These are phyloP conservation scores for Haplographium delicatum DNA, from an alignment of 495 filamentous ascomycete genomes.

Conservation along the genomic window DNA sequence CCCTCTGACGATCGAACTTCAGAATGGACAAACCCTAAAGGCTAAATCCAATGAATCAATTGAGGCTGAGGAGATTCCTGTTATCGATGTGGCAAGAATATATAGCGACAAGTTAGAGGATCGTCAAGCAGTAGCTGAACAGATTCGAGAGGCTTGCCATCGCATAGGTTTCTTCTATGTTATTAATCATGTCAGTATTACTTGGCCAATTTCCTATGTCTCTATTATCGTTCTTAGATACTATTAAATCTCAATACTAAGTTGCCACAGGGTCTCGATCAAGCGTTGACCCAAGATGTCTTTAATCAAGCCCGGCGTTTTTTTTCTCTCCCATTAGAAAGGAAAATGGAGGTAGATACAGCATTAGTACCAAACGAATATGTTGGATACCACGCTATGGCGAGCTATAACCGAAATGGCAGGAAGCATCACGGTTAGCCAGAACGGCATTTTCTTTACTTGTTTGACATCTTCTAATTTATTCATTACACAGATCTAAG, in stretches of 20 bases:
- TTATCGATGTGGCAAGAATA: conserved; percentile 34
- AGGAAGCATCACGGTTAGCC: conserved; percentile 29
- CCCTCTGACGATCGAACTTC: neutral
- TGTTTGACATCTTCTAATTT: conserved; percentile 26
- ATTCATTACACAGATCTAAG: conserved; percentile 26
- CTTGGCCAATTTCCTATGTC: conserved; percentile 33
- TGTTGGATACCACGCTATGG: conserved; percentile 24
- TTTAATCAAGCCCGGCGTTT: conserved; percentile 34
- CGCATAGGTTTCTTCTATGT: conserved; percentile 48
- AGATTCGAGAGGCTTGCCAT: conserved; percentile 37
- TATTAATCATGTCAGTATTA: conserved; percentile 19
- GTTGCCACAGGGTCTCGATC: neutral
- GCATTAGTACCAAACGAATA: conserved; percentile 31
- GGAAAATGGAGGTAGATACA: conserved; percentile 36
- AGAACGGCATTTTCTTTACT: too few relatives aligned
- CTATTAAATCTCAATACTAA: too few relatives aligned
- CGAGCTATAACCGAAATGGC: conserved; percentile 33
- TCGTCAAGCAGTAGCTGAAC: conserved; percentile 31
- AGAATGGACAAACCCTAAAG: conserved; percentile 3
- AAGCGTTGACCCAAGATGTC: conserved; percentile 24
- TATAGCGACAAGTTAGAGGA: conserved; percentile 27
- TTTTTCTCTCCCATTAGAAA: conserved; percentile 35
- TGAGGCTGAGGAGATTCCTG: conserved; percentile 32
- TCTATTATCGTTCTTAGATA: neutral
- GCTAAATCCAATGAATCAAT: conserved; percentile 8